A percentile compares a stretch with the other conserved stretches of the same genome.
phyloP scores from a whole-genome alignment of 139 green algal genomes.

The Chlorella sp. region DNA sequence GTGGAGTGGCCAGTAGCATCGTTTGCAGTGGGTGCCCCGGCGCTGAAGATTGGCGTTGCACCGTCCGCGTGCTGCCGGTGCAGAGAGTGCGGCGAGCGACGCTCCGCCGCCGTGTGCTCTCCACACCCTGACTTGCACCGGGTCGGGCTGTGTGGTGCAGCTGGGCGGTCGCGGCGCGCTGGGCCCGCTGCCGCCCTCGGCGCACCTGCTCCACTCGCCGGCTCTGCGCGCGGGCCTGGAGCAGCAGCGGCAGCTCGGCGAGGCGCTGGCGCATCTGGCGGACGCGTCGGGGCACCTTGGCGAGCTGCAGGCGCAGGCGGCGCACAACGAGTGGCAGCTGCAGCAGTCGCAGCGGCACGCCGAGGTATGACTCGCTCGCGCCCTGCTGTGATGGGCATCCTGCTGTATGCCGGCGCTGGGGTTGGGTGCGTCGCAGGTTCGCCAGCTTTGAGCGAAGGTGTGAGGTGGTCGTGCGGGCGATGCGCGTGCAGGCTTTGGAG shows the following conservation, averaged over 20 bases:
- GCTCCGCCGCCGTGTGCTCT: conserved; percentile 22
- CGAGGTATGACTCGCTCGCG: conserved; percentile 19
- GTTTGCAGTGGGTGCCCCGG: too few species aligned
- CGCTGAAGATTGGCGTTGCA: too few species aligned
- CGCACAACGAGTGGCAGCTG: neutral
- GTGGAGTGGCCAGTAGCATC: too few species aligned
- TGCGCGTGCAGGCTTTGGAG: conserved; percentile 11
- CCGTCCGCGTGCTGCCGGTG: neutral
- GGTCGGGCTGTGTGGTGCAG: conserved; percentile 23
- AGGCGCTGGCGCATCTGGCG: conserved; percentile 6
- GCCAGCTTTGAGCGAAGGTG: too few species aligned
- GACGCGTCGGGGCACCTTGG: neutral
- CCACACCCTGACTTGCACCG: conserved; percentile 34
- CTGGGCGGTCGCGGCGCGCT: conserved; percentile 27
- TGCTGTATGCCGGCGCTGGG: too few species aligned
- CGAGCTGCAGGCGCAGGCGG: conserved; percentile 8
- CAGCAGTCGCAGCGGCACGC: conserved; percentile 15
- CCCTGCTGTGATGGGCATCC: too few species aligned
- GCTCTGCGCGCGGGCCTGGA: conserved; percentile 19
- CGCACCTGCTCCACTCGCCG: conserved; percentile 34
- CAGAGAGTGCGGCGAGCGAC: conserved; percentile 13
- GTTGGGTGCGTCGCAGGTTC: too few species aligned
- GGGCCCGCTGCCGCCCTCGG: conserved; percentile 9
- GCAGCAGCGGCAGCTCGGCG: conserved; percentile 23
- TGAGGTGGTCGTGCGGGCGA: too few species aligned